Evolutionary conservation across 805 yeast species (phyloP), one percentile per base, ranked within the genome.

Genomic region (Starmerella apis): DNA sequence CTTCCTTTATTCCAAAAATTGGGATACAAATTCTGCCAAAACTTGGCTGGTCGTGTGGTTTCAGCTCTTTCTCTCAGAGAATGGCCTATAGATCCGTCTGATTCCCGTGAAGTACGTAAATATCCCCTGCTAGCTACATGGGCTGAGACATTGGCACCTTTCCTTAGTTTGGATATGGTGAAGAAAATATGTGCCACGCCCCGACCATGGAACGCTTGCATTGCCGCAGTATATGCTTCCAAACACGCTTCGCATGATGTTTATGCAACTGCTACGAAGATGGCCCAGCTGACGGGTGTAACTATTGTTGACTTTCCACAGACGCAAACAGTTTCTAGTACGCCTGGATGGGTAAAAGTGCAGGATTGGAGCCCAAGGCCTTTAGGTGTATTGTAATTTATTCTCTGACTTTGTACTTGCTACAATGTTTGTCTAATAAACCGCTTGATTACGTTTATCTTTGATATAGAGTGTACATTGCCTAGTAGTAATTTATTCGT

Each of bases 201-300:
- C 2, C 53, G 63, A 20, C 62, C 63, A 3, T 60, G 63, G 63
- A 60, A 59, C 22, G 60, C 60, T 3, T 22, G 16, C 23, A 43
- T 55, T 11, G 51, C 59, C n/a, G 61, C 59, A 0, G 33, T 30
- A 3, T 43, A 42, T 24, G 60, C 60, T 2, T 18, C 24, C 3
- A 22, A 36, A 3, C 18, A 18, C 27, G 25, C 16, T 2, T 45
- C 39, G 14, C 9, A 13, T 3, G 42, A 30, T 0, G 38, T 45
- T 4, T 36, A 23, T n/a, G 36, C 25, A 3, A 33, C 47, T 14
- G 60, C 60, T 0, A 45, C 50, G 22, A 54, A 55, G 25, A 59
- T 59, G 62, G 62, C 59, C 2, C 44, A 22, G 7, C 42, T 56
- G 24, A 49, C 55, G 0, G 54, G 55, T 19, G 48, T 30, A 2